Evolutionary conservation across 2,329 filamentous ascomycete genomes (phyloP).

Genomic region (Aureobasidium sp.): DNA sequence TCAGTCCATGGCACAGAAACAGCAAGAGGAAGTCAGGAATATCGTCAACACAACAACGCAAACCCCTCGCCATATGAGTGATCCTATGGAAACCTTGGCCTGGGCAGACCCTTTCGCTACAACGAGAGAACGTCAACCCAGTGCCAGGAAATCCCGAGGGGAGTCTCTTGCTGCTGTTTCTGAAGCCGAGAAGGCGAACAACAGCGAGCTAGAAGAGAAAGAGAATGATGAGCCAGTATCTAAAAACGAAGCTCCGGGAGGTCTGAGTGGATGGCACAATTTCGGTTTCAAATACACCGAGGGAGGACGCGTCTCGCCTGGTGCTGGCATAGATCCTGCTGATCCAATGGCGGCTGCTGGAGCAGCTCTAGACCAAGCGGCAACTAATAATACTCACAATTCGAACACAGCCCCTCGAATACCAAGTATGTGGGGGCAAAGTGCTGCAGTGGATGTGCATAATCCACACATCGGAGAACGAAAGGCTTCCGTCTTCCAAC

Average conservation of each 20-base stretch:
- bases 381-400: background rate
- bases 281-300: background rate
- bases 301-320: background rate
- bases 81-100: background rate
- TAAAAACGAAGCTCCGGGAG: background rate
- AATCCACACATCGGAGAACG: background rate
- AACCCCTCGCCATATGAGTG: background rate
- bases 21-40: conserved; percentile 9
- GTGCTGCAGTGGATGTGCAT: background rate
- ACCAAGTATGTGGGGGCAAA: background rate
- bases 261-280: background rate
- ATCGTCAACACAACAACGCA: conserved; percentile 6
- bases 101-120: conserved; percentile 2
- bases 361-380: background rate
- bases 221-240: background rate
- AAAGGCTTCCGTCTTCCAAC: conserved; percentile 1
- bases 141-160: background rate
- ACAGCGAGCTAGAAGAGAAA: background rate
- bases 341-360: background rate
- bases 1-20: conserved; percentile 3
- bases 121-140: background rate
- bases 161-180: conserved; percentile 6
- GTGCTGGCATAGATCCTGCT: background rate
- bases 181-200: background rate
- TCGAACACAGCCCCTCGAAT: background rate